Conservation (phyloP, 306 rosid species). For the Pachyrhizus erosus region DNA sequence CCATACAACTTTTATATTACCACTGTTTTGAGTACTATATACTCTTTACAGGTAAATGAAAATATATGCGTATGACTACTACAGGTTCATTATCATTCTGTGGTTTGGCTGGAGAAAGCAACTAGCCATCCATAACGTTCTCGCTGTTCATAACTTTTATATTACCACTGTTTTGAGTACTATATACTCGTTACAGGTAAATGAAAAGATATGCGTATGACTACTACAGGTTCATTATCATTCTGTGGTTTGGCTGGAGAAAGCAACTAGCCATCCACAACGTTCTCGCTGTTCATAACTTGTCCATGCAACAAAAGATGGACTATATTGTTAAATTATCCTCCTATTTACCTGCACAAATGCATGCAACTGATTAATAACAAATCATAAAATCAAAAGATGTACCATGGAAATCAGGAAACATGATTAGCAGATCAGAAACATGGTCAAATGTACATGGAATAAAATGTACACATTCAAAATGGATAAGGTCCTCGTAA, state of each 20-base stretch:
- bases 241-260: slow-evolving; percentile 55
- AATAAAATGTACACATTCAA: background rate
- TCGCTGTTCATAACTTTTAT: slow-evolving; percentile 38
- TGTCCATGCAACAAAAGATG: slow-evolving; percentile 37
- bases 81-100: slow-evolving; percentile 46
- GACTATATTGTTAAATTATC: slow-evolving; percentile 38
- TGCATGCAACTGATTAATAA: slow-evolving; percentile 5
- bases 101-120: slow-evolving; percentile 54
- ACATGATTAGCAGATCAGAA: background rate
- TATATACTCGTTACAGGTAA: too few relatives aligned
- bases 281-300: slow-evolving; percentile 38
- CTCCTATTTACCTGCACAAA: slow-evolving; percentile 55
- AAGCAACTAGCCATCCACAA: slow-evolving; percentile 48
- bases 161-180: too few relatives aligned
- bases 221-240: slow-evolving; percentile 42
- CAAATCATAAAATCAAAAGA: slow-evolving; percentile 14
- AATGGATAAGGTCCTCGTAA: background rate
- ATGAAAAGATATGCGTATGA: slow-evolving; percentile 40
- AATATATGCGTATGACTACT: slow-evolving; percentile 41
- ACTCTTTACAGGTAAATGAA: slow-evolving; percentile 47
- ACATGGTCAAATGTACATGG: background rate
- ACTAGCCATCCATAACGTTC: slow-evolving; percentile 46
- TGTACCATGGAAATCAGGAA: background rate
- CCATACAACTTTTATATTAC: slow-evolving; percentile 43
- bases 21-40: slow-evolving; percentile 37